These are phyloP conservation scores for Corrigiola litoralis DNA, from an alignment of 179 eudicot genomes.

Conservation along the genomic window DNA sequence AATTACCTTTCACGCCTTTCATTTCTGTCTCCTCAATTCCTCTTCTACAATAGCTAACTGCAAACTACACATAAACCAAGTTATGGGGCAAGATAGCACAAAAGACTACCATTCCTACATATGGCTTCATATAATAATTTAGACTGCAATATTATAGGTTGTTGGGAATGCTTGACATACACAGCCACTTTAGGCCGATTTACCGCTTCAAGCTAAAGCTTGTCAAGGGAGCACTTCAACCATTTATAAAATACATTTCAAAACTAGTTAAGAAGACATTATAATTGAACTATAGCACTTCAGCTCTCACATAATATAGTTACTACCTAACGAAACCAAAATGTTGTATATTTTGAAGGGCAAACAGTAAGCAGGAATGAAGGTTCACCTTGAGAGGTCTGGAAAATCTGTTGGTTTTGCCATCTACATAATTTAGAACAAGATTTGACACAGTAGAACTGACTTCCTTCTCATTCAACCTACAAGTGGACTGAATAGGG, in stretches of 20 bases:
- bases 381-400: constrained; percentile 57
- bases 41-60: constrained; percentile 73
- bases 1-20: constrained; percentile 26
- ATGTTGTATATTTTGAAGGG: neutral
- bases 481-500: constrained; percentile 78
- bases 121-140: too few species aligned
- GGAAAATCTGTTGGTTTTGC: constrained; percentile 28
- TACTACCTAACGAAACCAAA: neutral
- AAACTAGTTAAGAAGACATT: neutral
- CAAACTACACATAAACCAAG: constrained; percentile 45
- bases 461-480: constrained; percentile 55
- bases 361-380: neutral
- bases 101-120: neutral
- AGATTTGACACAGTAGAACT: constrained; percentile 46
- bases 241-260: neutral
- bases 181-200: too few species aligned
- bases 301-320: neutral
- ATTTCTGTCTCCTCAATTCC: constrained; percentile 64
- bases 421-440: constrained; percentile 46
- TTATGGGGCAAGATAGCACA: neutral
- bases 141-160: too few species aligned
- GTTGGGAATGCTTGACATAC: too few species aligned
- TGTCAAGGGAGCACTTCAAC: neutral
- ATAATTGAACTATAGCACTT: neutral
- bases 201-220: too few species aligned